Base-by-base conservation (phyloP, 371 early-diverging fungal genomes). In the Mucor plumbeus region DNA sequence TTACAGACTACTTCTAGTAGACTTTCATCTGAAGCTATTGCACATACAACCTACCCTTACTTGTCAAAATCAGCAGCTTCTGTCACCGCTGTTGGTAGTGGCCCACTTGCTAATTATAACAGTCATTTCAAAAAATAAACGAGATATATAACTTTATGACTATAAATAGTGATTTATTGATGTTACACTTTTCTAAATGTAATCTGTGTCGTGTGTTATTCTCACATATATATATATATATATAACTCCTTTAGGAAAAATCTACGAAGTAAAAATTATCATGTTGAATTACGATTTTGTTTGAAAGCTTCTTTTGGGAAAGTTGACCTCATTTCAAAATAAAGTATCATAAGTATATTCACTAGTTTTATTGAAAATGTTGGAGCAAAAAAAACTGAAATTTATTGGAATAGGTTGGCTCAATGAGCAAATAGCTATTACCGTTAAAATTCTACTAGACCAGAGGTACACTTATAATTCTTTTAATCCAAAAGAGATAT, bases 11-110 rank as follows among this genome's bases (percentile, higher is more conserved):
- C 69, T 4, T 72, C 73, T 9, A 72, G 73, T 34, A 33, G 73
- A 26, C 60, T 72, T 5, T 69, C 66, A 15, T 55, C 69, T 1
- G 73, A 72, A 19, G 73, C 73, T 13, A 39, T 68, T 5, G 73
- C 73, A 1, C 64, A 60, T 40, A 71, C 72, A n/a, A 19, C 58
- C 9, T 44, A 34, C 8, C 48, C 64, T 13, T 71, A 67, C 41
- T 26, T 67, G 26, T 71, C 72, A 14, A 60, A 40, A 15, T 31
- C 58, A 31, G 43, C 40, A 5, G 19, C 34, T 14, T 54, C 33
- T 26, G 44, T 17, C 33, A 36, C 39, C 33, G 26, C 40, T 13
- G 50, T 26, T 17, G 56, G 54, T 9, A 64, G 64, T 56, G 60
- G 70, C 3, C 60, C 65, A 2, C 31, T 69, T 11, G 64, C 65